These are phyloP conservation scores for Trapa incisa DNA, from an alignment of 345 rosid species.

Conservation along the genomic window DNA sequence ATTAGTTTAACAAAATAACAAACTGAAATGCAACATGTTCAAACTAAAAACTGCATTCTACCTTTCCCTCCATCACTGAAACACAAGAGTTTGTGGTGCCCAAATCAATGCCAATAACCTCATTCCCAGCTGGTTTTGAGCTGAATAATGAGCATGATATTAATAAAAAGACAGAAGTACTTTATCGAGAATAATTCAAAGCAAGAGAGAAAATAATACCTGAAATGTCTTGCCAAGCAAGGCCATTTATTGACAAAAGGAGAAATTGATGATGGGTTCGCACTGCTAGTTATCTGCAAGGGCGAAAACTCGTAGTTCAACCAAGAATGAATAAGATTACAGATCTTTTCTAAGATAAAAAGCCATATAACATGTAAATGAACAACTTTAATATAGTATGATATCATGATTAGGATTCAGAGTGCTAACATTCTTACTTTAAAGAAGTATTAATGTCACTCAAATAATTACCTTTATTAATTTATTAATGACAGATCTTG, in stretches of 20 bases:
- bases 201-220: constrained; percentile 23
- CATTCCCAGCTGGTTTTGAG: constrained; percentile 73
- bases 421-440: no score
- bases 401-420: no score
- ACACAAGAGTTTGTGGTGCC: constrained; percentile 98
- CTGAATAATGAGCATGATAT: constrained; percentile 17
- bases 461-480: no score
- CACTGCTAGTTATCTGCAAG: constrained; percentile 37
- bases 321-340: no score
- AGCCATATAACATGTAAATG: no score
- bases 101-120: constrained; percentile 90
- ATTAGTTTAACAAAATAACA: not conserved
- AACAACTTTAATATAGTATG: no score
- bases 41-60: constrained; percentile 6
- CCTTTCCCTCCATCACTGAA: constrained; percentile 96
- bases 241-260: constrained; percentile 35
- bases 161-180: not conserved
- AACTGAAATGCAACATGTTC: no score
- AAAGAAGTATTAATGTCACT: no score
- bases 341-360: no score
- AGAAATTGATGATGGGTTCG: constrained; percentile 31
- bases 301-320: not conserved
- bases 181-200: not conserved
- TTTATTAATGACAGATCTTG: no score
- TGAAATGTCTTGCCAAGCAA: constrained; percentile 54